A percentile compares a stretch with the other conserved stretches of the same genome.
Conservation (phyloP, 2,329 filamentous ascomycete genomes). For the Penicillium sp. region DNA sequence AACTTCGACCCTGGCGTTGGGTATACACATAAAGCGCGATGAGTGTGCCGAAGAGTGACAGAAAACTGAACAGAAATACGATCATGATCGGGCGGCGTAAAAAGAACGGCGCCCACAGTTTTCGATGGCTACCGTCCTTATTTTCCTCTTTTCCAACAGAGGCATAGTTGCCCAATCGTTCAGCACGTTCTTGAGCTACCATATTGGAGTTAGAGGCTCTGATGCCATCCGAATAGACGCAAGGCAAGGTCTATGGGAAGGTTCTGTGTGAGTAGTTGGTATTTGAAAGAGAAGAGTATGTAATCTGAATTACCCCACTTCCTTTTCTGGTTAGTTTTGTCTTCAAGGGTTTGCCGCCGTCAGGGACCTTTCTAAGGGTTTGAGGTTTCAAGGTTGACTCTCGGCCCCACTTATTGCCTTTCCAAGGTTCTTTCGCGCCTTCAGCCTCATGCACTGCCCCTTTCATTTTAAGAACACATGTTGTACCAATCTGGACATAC, state of each 20-base stretch:
- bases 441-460: background rate
- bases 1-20: background rate
- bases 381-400: too few relatives aligned
- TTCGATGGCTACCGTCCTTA: background rate
- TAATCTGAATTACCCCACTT: background rate
- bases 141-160: background rate
- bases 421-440: background rate
- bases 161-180: background rate
- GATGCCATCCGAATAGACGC: background rate
- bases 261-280: background rate
- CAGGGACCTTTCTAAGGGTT: too few relatives aligned
- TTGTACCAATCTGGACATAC: too few relatives aligned
- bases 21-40: background rate
- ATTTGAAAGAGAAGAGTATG: background rate
- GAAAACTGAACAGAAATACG: background rate
- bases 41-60: background rate
- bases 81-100: slow-evolving; percentile 2
- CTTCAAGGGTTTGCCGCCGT: too few relatives aligned
- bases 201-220: background rate
- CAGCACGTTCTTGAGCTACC: background rate
- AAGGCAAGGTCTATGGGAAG: background rate
- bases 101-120: slow-evolving; percentile 6
- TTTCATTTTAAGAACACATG: background rate
- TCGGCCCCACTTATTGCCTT: too few relatives aligned
- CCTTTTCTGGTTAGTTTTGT: background rate